Percentiles rank a stretch among this genome's conserved stretches.
phyloP scores from a whole-genome alignment of 306 rosid genomes.

The Cicer cuneatum region DNA sequence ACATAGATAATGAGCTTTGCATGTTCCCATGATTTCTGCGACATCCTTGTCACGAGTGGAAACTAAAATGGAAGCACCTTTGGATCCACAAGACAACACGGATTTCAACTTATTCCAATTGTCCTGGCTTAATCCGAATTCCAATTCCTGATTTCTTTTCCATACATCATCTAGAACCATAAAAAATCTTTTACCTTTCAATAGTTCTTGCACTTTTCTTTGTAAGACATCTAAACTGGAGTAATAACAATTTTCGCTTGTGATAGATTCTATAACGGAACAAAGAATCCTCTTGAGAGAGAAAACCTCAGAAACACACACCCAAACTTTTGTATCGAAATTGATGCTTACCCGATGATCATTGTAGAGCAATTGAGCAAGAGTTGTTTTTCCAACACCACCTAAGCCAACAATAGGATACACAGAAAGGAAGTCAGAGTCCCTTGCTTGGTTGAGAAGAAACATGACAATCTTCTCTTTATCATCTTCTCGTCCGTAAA shows the following conservation, averaged over 20 bases:
- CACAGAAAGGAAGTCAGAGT: background rate
- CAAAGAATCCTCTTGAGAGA: background rate
- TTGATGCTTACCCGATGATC: background rate
- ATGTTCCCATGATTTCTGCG: background rate
- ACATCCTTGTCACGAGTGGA: constrained; percentile 15
- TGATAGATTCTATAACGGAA: constrained; percentile 18
- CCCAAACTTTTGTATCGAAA: background rate
- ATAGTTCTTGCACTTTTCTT: background rate
- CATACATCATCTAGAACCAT: constrained; percentile 16
- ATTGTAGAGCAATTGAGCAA: constrained; percentile 1
- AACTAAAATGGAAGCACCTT: background rate
- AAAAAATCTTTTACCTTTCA: background rate
- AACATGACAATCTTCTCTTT: background rate
- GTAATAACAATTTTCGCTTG: too few relatives aligned
- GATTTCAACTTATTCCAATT: background rate
- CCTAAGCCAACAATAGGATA: constrained; percentile 6
- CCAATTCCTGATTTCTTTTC: background rate
- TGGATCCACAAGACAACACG: background rate
- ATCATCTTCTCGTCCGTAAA: background rate
- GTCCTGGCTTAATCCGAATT: background rate
- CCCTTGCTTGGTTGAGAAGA: background rate
- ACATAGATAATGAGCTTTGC: background rate
- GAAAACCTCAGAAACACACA: constrained; percentile 3
- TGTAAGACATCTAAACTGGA: background rate
- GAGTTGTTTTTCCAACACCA: constrained; percentile 9